Evolutionary conservation across 352 stramenopile genomes (phyloP), one percentile per base, ranked within the genome.

Genomic region (Phytophthora vignae): DNA sequence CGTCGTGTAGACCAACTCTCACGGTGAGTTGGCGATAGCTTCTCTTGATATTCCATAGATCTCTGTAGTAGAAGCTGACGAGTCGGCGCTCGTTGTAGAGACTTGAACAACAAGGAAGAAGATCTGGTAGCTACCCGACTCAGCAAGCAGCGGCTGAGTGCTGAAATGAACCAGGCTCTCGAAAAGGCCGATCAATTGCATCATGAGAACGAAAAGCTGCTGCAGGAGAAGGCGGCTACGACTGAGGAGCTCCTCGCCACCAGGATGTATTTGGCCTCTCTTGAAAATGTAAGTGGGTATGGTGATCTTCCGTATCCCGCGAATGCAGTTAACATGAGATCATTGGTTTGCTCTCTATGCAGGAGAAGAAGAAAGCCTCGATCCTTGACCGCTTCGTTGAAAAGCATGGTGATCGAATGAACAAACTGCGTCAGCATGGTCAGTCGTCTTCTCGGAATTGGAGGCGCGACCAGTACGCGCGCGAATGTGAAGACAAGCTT

Each of bases 331-430:
- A 36, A 36, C 29, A 11, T 1, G 7, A 36, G 29, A 36, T 6
- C 31, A 27, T 19, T 55, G 22, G 38, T 3, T 19, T 53, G 56
- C 53, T 2, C 36, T 48, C 14, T 55, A 15, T 60, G 6, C 29
- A 90, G 77, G 87, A 92, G 52, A 84, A 92, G 58, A 87, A 88
- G 67, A 91, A 92, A 60, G 83, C 84, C 15, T 81, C 85, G 10
- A 87, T 95, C n/a, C 77, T 94, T 10, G 85, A 94, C 55, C 73
- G 73, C 27, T 95, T 95, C 67, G 83, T 95, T 42, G 76, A 88
- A 63, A 95, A 95, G 60, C 88, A 95, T 27, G 88, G 88, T 19
- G 81, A 92, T 53, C 83, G 84, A 44, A 91, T 93, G 82, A 82
- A 72, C 33, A 82, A 80, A 44, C 25, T 89, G 12, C 74, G 73